Evolutionary conservation across 192 early-diverging fungal genomes (phyloP), one percentile per base, ranked within the genome.

Genomic region (Spinellus fusiger): DNA sequence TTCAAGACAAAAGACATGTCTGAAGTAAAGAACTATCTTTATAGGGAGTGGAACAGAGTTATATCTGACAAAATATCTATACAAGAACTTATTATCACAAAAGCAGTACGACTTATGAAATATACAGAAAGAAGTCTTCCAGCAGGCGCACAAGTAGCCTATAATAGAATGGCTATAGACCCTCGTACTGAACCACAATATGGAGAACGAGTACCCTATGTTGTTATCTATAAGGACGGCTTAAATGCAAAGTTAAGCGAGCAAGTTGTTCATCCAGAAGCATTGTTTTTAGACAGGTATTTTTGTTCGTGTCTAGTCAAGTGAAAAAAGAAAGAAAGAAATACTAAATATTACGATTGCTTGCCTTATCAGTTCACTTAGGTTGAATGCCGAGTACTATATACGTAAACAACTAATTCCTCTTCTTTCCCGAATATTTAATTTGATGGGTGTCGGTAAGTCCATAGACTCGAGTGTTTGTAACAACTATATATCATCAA

Each of bases 151-250:
- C 44, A 56, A 28, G 58, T 27, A 77, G 84, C 49, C 74, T 64
- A n/a, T 70, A 83, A 25, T 18, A 74, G 70, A 29, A 92, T 94
- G 84, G 66, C 76, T 34, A 38, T 65, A 8, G 90, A 94, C 68
- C 78, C 75, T n/a, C 70, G 89, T 0, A 71, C 87, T 0, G 93
- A 88, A 68, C 93, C 94, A 2, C 85, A 93, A 56, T 84, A 92
- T 61, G 90, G 89, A 3, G 92, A 96, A 64, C 80, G 95, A 10
- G 88, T 96, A 20, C 93, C 95, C 1, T 96, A 89, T 59, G 81
- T 96, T 1, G 89, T 98, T 2, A 83, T 89, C 0, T 70, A 88
- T 57, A 76, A 81, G 18, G 40, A 44, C 10, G 85, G 84, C n/a
- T 81, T 82, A 0, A 75, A 80, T 10, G 74, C 78, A 7, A 78